Evolutionary conservation across 202 grass and related monocot genomes (phyloP).

Genomic region (Zoysia matrella): DNA sequence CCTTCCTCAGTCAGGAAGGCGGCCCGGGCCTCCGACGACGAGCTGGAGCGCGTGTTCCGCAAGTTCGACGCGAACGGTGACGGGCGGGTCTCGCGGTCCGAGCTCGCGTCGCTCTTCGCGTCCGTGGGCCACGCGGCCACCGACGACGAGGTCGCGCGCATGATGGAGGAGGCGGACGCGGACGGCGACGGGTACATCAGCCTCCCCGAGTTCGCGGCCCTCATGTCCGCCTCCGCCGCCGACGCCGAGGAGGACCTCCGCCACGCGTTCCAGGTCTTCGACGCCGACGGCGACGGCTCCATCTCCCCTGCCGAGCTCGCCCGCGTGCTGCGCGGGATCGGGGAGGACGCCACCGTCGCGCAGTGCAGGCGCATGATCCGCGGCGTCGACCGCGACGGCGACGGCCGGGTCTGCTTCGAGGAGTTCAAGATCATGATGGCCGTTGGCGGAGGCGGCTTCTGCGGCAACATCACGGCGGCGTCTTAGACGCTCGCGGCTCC

Average conservation of each 20-base stretch:
- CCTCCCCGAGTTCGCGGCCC: conserved; percentile 74
- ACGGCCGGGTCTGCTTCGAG: conserved; percentile 75
- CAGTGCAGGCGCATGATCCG: conserved; percentile 93
- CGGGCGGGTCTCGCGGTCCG: conserved; percentile 75
- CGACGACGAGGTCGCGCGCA: conserved; percentile 76
- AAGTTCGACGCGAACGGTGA: conserved; percentile 83
- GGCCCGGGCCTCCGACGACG: too few relatives aligned
- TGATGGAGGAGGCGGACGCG: conserved; percentile 87
- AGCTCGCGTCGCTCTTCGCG: conserved; percentile 75
- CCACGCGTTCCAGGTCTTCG: conserved; percentile 83
- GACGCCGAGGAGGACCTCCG: conserved; percentile 81
- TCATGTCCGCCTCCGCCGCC: conserved; percentile 50
- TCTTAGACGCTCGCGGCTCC: not conserved
- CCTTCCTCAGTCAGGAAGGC: not conserved
- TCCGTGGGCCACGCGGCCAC: conserved; percentile 71
- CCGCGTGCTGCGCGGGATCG: conserved; percentile 69
- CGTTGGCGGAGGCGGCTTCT: conserved; percentile 22
- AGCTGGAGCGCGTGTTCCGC: conserved; percentile 40
- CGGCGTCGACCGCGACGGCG: conserved; percentile 85
- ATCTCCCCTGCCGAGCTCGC: conserved; percentile 91
- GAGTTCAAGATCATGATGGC: conserved; percentile 98
- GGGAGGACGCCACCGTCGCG: conserved; percentile 72
- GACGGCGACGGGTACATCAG: conserved; percentile 94
- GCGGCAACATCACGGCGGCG: conserved; percentile 38
- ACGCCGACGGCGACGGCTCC: conserved; percentile 73